These are phyloP conservation scores for Mollisia scopiformis DNA, from an alignment of 2,329 filamentous ascomycete genomes.

Conservation along the genomic window DNA sequence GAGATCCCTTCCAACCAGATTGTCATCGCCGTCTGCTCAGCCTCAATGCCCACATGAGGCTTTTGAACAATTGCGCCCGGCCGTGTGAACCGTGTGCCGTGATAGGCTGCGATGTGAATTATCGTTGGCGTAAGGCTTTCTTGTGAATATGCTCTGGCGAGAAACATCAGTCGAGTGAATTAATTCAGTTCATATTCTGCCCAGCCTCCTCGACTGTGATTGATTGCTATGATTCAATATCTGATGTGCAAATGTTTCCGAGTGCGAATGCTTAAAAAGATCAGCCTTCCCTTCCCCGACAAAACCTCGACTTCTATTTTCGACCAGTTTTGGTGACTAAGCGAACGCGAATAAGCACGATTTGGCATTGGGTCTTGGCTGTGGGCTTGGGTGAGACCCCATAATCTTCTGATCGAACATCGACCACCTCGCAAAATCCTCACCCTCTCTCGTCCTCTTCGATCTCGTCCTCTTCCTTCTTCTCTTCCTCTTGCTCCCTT, in stretches of 20 bases:
- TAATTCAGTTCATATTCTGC: background rate
- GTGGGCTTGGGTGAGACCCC: constrained; percentile 13
- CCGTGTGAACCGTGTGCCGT: background rate
- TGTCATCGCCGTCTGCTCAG: constrained; percentile 2
- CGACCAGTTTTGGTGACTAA: constrained; percentile 14
- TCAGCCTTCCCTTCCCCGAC: constrained; percentile 6
- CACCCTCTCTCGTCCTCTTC: constrained; percentile 9
- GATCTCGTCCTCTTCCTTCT: constrained; percentile 10
- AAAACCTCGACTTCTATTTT: constrained; percentile 2
- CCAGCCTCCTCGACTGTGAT: background rate
- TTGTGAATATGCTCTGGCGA: background rate
- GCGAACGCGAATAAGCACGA: constrained; percentile 13
- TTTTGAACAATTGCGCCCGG: background rate
- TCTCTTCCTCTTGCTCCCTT: constrained; percentile 23
- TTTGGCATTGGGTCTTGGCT: background rate
- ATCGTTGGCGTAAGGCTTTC: background rate
- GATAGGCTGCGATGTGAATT: background rate
- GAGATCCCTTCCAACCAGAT: background rate
- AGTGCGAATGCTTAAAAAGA: background rate
- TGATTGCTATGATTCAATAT: no score
- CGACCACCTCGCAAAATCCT: constrained; percentile 1
- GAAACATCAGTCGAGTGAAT: background rate
- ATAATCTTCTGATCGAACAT: constrained; percentile 4
- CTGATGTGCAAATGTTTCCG: background rate
- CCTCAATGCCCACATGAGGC: background rate